Base-by-base conservation (phyloP, 106 monocot genomes). In the Apostasia shenzhenica region DNA sequence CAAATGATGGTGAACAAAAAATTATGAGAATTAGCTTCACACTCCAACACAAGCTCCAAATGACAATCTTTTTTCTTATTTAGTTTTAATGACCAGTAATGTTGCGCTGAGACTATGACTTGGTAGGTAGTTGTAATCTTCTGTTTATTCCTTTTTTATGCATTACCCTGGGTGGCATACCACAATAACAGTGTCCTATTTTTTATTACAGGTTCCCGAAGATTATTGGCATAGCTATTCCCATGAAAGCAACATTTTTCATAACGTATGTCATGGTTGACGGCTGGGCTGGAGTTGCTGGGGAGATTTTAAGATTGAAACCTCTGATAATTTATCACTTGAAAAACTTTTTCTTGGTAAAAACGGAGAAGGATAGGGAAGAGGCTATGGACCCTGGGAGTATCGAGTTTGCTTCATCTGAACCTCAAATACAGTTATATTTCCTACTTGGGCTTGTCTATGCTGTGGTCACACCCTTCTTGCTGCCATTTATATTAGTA, bases 181-280 rank as follows among this genome's bases (percentile, higher is more conserved):
- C 26, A 26, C 26, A 26, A 26, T 26, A 26, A 26, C 26, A 26
- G 26, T 26, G 26, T 26, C 26, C 26, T 26, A 26, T 26, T 26
- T 26, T 26, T 26, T 9, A n/a, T 14, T 78, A 53, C 85, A 90
- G 90, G 57, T 79, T 86, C 52, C 91, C 91, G 45, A 75, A 45
- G 54, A 91, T 83, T 52, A 82, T 91, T 39, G 91, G 91, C 44
- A 59, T 70, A 55, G 67, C 91, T 7, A 86, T 91, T 72, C 91
- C 91, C 57, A 79, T 86, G 86, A 91, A 86, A 79, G 91, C 86
- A 48, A 81, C 91, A 74, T 91, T 91, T 66, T 91, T 91, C 59
- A 91, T 91, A 68, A 86, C 91, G 8, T 91, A 69, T 68, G 79
- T 91, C 67, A 91, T 91, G 91, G 86, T 86, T 79, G 91, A 91